Percentiles rank a stretch among this genome's conserved stretches.
These are phyloP conservation scores for Xylaria palmicola DNA, from an alignment of 495 filamentous ascomycete species.

Conservation along the genomic window DNA sequence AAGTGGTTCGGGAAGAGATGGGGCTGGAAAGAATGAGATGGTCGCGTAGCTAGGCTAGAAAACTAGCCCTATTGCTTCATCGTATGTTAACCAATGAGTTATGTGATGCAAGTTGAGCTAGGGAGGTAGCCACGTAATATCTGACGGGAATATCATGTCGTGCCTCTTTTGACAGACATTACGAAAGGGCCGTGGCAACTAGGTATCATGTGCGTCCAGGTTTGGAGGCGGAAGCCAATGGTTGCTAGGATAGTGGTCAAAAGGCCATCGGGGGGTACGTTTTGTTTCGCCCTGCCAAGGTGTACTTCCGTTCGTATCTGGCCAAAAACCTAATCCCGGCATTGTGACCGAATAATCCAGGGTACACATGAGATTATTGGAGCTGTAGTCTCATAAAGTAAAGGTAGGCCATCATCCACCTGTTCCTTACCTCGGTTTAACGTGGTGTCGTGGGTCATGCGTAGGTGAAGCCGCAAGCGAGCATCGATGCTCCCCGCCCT, in stretches of 20 bases:
- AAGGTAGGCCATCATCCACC: neutral
- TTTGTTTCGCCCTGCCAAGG: no score
- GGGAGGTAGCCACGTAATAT: neutral
- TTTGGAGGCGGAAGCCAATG: no score
- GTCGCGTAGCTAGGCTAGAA: neutral
- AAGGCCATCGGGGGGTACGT: no score
- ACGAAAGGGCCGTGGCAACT: no score
- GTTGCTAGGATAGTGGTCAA: no score
- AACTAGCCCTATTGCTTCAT: neutral
- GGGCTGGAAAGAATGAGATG: conserved; percentile 52
- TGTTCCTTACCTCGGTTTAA: neutral
- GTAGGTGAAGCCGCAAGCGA: neutral
- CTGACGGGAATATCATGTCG: neutral
- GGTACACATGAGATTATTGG: neutral
- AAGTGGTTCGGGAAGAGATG: conserved; percentile 55
- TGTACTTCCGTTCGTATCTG: no score
- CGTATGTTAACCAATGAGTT: neutral
- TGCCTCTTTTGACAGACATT: neutral
- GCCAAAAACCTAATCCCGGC: neutral
- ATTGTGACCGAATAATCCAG: neutral
- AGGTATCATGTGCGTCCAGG: no score
- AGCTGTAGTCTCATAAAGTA: neutral
- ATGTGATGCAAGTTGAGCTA: neutral
- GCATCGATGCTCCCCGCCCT: neutral
- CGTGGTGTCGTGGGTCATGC: neutral